phyloP scores from a whole-genome alignment of 495 filamentous ascomycete genomes.

The Penicillium cataractarum region DNA sequence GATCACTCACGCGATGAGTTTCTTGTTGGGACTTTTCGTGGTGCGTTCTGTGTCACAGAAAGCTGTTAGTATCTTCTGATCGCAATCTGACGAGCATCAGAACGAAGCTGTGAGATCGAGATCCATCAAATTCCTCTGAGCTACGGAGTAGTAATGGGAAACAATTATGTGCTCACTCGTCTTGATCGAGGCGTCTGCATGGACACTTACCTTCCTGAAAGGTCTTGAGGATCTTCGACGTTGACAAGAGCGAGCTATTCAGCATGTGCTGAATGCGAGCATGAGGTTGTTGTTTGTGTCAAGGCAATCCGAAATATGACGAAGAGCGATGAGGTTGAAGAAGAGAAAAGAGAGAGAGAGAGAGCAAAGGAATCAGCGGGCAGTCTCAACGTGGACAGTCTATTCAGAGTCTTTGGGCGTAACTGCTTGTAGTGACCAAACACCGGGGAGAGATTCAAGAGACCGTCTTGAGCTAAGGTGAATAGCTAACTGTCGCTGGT shows the following conservation, averaged over 20 bases:
- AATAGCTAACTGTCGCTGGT: background rate
- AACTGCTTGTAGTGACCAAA: background rate
- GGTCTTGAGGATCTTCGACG: background rate
- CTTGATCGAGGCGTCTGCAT: background rate
- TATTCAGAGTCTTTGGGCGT: background rate
- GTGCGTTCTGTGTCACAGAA: background rate
- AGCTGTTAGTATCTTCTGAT: background rate
- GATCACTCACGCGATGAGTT: background rate
- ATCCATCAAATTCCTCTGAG: background rate
- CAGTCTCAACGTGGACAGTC: background rate
- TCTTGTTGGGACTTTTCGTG: background rate
- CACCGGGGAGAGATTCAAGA: background rate
- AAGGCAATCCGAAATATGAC: background rate
- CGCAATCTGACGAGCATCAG: conserved; percentile 1
- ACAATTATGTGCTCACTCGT: background rate
- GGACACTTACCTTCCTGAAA: background rate
- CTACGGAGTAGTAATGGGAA: background rate
- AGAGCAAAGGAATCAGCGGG: background rate
- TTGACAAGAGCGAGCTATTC: background rate
- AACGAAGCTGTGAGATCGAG: background rate
- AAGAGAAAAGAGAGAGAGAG: background rate
- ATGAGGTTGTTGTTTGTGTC: background rate
- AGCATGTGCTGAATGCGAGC: background rate
- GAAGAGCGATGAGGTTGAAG: background rate
- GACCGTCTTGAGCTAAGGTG: background rate